Base-by-base conservation (phyloP, 495 filamentous ascomycete genomes). In the Tuber calosporum region DNA sequence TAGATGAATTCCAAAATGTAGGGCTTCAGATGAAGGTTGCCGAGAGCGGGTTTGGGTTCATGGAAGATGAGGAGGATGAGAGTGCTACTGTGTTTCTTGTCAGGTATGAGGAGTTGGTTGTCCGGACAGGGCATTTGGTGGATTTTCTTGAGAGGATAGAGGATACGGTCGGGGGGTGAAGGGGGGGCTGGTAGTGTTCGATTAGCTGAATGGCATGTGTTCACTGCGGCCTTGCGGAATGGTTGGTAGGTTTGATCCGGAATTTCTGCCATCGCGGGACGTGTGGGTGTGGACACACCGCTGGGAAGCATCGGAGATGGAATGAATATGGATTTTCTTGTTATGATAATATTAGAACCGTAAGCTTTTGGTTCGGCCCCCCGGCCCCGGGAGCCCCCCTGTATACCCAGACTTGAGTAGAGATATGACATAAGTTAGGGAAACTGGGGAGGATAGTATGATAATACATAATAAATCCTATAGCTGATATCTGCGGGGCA, bases 1-100 rank as follows among this genome's bases (percentile, higher is more conserved):
- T 80, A n/a, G 77, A 74, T 48, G 76, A 79, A n/a, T 41, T 22
- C n/a, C 53, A 66, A 66, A 79, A 80, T 68, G 30, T 76, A 11
- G 78, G 76, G 15, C 22, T 80, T 40, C 66, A 66, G 22, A 41
- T 79, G 48, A 53, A 45, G 68, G 77, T 77, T 20, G 53, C n/a
- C 19, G 69, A 69, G 45, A 40, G 39, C 4, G 69, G 68, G 41
- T 53, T 19, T 34, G 4, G 20, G 39, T 34, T 11, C 20, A 66
- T 68, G 71, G 70, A 73, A 45, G 45, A 67, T 19, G 67, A 66
- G 45, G 71, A 74, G 19, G 74, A 19, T 8, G 74, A 79, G 41
- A n/a, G 66, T 39, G 68, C 67, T 37, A 68, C 53, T 40, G 41
- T 45, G 5, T 80, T 77, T 74, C 36, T 72, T 41, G 74, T 76